A percentile compares a stretch with the other conserved stretches of the same genome.
These are phyloP conservation scores for Saccharomyces hybrid DNA, from an alignment of 1,139 yeast species.

Conservation along the genomic window DNA sequence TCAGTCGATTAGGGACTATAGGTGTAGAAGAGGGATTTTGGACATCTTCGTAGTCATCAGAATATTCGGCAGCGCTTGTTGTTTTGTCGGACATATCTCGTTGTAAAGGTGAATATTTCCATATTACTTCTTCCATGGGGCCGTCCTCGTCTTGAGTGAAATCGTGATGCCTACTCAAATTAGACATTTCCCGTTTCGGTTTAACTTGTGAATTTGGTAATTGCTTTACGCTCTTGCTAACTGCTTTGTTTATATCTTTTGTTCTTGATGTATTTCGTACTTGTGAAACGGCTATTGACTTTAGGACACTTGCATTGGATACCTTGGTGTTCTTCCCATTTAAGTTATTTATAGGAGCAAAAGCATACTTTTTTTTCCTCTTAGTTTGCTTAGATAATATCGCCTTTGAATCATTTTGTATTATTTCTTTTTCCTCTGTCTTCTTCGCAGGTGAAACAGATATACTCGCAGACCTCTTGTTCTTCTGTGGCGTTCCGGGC, in stretches of 20 bases:
- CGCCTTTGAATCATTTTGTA: constrained; percentile 5
- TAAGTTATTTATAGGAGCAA: constrained; percentile 27
- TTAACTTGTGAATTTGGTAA: not conserved
- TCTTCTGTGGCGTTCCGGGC: constrained; percentile 21
- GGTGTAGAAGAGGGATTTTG: constrained; percentile 29
- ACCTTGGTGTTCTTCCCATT: constrained; percentile 8
- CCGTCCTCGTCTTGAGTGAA: constrained; percentile 8
- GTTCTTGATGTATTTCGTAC: constrained; percentile 20
- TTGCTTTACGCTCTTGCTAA: not conserved
- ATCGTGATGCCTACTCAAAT: not conserved
- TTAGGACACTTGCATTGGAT: constrained; percentile 12
- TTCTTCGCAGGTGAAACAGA: constrained; percentile 14
- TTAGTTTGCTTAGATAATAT: constrained; percentile 6
- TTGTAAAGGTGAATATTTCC: constrained; percentile 26
- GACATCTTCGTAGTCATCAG: constrained; percentile 10
- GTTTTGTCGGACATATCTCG: constrained; percentile 13
- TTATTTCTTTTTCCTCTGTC: constrained; percentile 5
- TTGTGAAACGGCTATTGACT: constrained; percentile 28
- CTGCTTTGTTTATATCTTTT: constrained; percentile 4
- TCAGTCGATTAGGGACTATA: constrained; percentile 21
- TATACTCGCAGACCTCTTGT: constrained; percentile 12
- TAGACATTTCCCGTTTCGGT: not conserved
- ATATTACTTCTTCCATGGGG: constrained; percentile 27
- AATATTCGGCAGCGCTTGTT: constrained; percentile 12
- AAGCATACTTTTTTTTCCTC: constrained; percentile 20